These are phyloP conservation scores for Puccinia hordei DNA, from an alignment of 1,284 basidiomycete species.

Conservation along the genomic window DNA sequence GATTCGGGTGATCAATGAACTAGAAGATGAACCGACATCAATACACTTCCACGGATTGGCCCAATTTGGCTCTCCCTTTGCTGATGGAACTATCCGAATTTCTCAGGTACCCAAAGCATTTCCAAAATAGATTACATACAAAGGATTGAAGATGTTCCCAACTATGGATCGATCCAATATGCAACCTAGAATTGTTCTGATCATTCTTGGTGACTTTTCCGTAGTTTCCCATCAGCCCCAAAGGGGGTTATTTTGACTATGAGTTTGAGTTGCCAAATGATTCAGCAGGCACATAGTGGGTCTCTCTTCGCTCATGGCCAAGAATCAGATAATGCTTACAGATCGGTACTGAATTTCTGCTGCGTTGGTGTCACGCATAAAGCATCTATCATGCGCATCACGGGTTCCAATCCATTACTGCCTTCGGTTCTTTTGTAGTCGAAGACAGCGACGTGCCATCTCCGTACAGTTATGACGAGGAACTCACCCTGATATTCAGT, in stretches of 20 bases:
- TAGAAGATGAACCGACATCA: constrained; percentile 29
- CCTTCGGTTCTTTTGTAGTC: constrained; percentile 42
- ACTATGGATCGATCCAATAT: neutral
- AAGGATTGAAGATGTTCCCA: neutral
- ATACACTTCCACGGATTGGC: constrained; percentile 46
- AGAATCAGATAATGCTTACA: neutral
- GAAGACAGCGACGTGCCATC: constrained; percentile 9
- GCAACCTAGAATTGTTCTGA: neutral
- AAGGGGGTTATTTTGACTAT: constrained; percentile 46
- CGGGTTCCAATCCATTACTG: constrained; percentile 30
- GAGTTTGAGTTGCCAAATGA: constrained; percentile 39
- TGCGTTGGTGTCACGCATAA: neutral
- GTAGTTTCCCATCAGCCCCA: constrained; percentile 39
- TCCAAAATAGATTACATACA: neutral
- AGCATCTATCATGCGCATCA: constrained; percentile 48
- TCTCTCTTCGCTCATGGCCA: constrained; percentile 8
- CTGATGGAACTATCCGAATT: constrained; percentile 37
- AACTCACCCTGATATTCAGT: constrained; percentile 39
- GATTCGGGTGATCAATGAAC: constrained; percentile 48
- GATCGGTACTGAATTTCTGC: neutral
- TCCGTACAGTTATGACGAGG: constrained; percentile 45
- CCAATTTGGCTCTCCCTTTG: constrained; percentile 48
- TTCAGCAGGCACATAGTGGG: constrained; percentile 48
- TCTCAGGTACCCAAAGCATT: constrained; percentile 5
- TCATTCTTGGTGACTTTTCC: neutral